Evolutionary conservation across 1,139 yeast species (phyloP).

Genomic region (Protomyces inundatus): DNA sequence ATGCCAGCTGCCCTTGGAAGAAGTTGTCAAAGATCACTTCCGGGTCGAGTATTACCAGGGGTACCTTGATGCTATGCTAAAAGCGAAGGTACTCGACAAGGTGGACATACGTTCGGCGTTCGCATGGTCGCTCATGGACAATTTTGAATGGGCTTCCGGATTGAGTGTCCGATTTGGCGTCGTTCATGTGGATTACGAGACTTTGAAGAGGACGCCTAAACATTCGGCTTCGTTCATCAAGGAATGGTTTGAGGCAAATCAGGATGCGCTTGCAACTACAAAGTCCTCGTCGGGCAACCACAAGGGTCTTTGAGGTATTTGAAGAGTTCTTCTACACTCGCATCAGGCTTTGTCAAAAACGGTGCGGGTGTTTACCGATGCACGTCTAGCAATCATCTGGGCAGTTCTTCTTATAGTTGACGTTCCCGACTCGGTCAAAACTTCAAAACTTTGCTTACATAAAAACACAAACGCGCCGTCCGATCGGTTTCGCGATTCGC

Average conservation of each 20-base stretch:
- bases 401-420: no score
- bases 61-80: slow-evolving; percentile 38
- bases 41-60: slow-evolving; percentile 40
- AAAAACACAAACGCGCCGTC: no score
- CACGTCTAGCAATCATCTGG: no score
- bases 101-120: slow-evolving; percentile 41
- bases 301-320: no score
- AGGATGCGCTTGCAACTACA: neutral
- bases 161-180: slow-evolving; percentile 39
- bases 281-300: no score
- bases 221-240: slow-evolving; percentile 34
- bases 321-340: no score
- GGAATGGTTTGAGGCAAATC: neutral
- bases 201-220: slow-evolving; percentile 39
- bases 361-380: no score
- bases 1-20: slow-evolving; percentile 36
- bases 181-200: slow-evolving; percentile 41
- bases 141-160: slow-evolving; percentile 42
- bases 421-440: no score
- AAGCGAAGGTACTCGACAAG: slow-evolving; percentile 35
- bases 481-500: no score
- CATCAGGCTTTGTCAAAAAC: no score
- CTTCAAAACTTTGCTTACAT: no score
- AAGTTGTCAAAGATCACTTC: slow-evolving; percentile 38
- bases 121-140: slow-evolving; percentile 43